phyloP scores from a whole-genome alignment of 1,139 yeast genomes.

The Saccharomyces hybrid region DNA sequence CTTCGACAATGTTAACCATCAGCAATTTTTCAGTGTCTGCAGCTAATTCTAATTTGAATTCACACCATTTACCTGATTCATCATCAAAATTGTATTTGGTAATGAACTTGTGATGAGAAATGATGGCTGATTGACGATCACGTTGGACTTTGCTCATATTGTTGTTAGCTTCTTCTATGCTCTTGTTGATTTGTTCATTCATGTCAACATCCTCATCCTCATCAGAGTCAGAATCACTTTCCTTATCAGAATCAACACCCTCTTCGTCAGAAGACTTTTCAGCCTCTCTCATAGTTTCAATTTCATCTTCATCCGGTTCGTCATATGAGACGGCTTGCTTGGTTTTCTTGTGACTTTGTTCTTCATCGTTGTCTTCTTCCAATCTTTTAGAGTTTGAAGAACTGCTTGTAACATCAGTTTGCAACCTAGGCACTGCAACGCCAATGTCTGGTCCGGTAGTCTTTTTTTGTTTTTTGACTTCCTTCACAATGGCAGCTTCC shows the following conservation, averaged over 20 bases:
- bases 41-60: constrained; percentile 73
- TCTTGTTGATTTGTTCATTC: constrained; percentile 27
- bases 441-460: constrained; percentile 60
- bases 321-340: constrained; percentile 90
- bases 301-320: constrained; percentile 89
- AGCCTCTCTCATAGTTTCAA: constrained; percentile 78
- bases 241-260: constrained; percentile 33
- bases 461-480: constrained; percentile 69
- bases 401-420: constrained; percentile 39
- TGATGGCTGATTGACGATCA: constrained; percentile 78
- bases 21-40: constrained; percentile 86
- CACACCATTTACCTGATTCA: constrained; percentile 83
- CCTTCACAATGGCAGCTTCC: constrained; percentile 68
- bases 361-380: constrained; percentile 67
- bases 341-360: constrained; percentile 48
- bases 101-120: constrained; percentile 63
- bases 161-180: constrained; percentile 30
- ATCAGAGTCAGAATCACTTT: constrained; percentile 34
- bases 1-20: constrained; percentile 96
- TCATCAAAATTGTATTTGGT: constrained; percentile 87
- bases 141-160: constrained; percentile 53
- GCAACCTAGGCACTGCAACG: constrained; percentile 55
- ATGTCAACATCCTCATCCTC: constrained; percentile 34
- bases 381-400: constrained; percentile 32
- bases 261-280: constrained; percentile 66